Evolutionary conservation across 495 filamentous ascomycete genomes (phyloP).

Genomic region (Bacidia gigantensis): DNA sequence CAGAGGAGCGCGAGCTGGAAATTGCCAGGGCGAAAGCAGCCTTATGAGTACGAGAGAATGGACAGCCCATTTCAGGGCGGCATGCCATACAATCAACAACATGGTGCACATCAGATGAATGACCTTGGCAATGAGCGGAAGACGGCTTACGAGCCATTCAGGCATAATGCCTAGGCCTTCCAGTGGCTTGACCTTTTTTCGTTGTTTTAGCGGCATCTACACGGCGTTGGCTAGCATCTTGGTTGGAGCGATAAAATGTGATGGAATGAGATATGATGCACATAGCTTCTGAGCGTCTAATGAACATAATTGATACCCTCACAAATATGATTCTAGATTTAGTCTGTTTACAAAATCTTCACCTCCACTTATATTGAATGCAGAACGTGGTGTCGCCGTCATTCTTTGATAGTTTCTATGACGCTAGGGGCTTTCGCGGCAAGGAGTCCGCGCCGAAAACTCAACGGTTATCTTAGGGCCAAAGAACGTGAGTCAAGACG

Average conservation of each 20-base stretch:
- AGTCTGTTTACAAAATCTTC: no score
- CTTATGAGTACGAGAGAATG: constrained; percentile 31
- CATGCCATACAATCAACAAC: constrained; percentile 4
- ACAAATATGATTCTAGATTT: no score
- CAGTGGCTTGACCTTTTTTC: background rate
- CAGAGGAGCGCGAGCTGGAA: constrained; percentile 15
- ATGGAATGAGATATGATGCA: background rate
- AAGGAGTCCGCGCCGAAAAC: no score
- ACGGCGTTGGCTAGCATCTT: background rate
- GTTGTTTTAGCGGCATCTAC: background rate
- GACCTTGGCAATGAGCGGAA: constrained; percentile 9
- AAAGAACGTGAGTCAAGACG: no score
- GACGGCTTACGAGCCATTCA: constrained; percentile 32
- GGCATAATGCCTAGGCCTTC: constrained; percentile 14
- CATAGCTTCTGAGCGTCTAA: no score
- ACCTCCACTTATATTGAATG: no score
- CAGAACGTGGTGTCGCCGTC: no score
- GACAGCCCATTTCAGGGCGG: constrained; percentile 15
- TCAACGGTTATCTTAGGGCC: no score
- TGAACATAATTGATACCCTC: no score
- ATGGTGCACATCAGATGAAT: constrained; percentile 12
- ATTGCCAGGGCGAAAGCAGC: constrained; percentile 22
- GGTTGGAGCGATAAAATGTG: background rate
- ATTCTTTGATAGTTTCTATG: no score
- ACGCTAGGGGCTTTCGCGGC: no score